Evolutionary conservation across 129 eudicot species (phyloP).

Genomic region (Sambucus nigra): DNA sequence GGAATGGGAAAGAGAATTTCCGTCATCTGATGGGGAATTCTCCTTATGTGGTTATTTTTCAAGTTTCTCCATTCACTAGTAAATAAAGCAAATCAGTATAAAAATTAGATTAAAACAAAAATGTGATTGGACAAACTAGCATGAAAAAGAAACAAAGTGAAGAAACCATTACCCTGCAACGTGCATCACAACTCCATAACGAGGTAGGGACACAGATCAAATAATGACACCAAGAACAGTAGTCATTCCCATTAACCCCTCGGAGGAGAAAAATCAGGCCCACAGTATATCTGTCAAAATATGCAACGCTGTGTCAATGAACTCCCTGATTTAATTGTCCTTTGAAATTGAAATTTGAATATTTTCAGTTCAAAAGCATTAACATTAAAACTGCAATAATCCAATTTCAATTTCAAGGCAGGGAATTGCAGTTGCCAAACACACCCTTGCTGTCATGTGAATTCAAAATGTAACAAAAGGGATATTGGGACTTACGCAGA

Average conservation of each 20-base stretch:
- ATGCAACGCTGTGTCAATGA: background rate
- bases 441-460: background rate
- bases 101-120: too few species aligned
- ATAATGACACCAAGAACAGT: constrained; percentile 75
- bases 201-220: constrained; percentile 74
- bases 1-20: too few species aligned
- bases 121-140: too few species aligned
- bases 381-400: too few species aligned
- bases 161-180: constrained; percentile 30
- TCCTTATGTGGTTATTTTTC: too few species aligned
- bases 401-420: too few species aligned
- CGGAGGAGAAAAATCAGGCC: constrained; percentile 34
- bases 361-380: too few species aligned
- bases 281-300: constrained; percentile 31
- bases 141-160: background rate
- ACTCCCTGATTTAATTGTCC: background rate
- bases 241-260: constrained; percentile 55
- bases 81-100: background rate
- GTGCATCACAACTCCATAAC: constrained; percentile 44
- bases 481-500: constrained; percentile 36
- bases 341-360: too few species aligned
- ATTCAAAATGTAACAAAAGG: background rate
- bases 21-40: too few species aligned
- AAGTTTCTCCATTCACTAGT: too few species aligned
- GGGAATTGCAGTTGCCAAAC: background rate